Evolutionary conservation across 495 filamentous ascomycete species (phyloP).

Genomic region (Opeltia flavorubescens): DNA sequence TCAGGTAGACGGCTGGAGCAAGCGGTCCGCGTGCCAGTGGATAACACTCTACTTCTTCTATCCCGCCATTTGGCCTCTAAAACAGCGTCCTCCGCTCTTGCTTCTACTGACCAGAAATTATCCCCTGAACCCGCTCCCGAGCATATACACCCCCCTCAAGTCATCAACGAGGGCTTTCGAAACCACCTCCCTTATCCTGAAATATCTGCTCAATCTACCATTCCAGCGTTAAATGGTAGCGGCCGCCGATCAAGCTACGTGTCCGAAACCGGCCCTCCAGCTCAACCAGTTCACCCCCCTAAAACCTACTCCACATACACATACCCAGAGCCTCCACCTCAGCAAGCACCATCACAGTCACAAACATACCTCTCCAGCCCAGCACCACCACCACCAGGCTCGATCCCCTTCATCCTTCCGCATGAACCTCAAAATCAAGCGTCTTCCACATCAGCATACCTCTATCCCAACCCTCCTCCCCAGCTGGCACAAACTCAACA

Average conservation of each 20-base stretch:
- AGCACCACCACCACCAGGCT: conserved; percentile 5
- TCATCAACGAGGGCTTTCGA: not conserved
- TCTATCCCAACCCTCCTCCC: not conserved
- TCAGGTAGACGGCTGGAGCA: conserved; percentile 22
- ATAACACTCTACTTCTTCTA: conserved; percentile 17
- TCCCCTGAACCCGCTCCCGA: not conserved
- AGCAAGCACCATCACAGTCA: conserved; percentile 3
- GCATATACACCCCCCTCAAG: conserved; percentile 1
- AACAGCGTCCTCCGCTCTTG: not conserved
- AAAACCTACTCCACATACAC: not conserved
- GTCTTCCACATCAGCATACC: not conserved
- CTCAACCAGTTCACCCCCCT: conserved; percentile 2
- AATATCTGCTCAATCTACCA: not conserved
- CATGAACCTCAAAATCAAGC: conserved; percentile 4
- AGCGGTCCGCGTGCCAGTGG: conserved; percentile 19
- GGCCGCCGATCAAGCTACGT: not conserved
- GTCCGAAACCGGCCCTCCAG: not conserved
- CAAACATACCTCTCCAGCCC: not conserved
- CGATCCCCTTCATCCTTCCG: conserved; percentile 4
- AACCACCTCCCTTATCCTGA: not conserved
- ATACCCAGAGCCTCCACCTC: conserved; percentile 6
- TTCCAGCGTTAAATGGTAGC: not conserved
- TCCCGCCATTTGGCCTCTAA: conserved; percentile 16
- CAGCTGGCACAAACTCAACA: not conserved
- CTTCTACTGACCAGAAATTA: conserved; percentile 3